Percentiles rank a stretch among this genome's conserved stretches.
These are phyloP conservation scores for Neurospora pannonica DNA, from an alignment of 495 filamentous ascomycete genomes.

Conservation along the genomic window DNA sequence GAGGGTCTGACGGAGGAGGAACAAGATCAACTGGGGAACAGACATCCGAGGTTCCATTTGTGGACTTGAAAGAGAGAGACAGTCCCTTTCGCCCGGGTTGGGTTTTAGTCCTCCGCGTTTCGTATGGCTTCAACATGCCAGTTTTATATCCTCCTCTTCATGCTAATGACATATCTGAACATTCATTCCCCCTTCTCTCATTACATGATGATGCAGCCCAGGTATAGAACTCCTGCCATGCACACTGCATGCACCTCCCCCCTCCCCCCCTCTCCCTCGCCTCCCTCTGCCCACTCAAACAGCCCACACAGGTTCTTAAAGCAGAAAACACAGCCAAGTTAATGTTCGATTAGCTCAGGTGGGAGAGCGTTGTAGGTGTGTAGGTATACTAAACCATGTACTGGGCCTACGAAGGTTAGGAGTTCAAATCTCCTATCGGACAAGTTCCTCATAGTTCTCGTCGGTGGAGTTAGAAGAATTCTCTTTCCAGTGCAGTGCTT, in stretches of 20 bases:
- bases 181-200: too few species aligned
- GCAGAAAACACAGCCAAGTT: neutral
- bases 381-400: neutral
- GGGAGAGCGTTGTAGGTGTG: neutral
- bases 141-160: neutral
- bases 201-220: too few species aligned
- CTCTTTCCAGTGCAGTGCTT: too few species aligned
- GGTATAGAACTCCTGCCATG: neutral
- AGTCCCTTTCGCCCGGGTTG: neutral
- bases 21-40: constrained; percentile 38
- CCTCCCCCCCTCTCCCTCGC: too few species aligned
- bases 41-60: constrained; percentile 47
- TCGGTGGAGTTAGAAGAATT: too few species aligned
- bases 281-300: too few species aligned
- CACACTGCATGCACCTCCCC: too few species aligned
- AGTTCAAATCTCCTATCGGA: neutral
- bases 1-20: constrained; percentile 41
- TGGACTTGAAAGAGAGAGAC: constrained; percentile 9
- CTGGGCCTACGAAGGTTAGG: neutral
- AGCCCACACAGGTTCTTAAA: neutral
- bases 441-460: too few species aligned
- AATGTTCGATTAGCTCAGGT: neutral
- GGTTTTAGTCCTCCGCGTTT: neutral
- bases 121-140: neutral
- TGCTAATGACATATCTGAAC: neutral